phyloP scores from a whole-genome alignment of 2,329 filamentous ascomycete species.

The Aspergillus floridensis region DNA sequence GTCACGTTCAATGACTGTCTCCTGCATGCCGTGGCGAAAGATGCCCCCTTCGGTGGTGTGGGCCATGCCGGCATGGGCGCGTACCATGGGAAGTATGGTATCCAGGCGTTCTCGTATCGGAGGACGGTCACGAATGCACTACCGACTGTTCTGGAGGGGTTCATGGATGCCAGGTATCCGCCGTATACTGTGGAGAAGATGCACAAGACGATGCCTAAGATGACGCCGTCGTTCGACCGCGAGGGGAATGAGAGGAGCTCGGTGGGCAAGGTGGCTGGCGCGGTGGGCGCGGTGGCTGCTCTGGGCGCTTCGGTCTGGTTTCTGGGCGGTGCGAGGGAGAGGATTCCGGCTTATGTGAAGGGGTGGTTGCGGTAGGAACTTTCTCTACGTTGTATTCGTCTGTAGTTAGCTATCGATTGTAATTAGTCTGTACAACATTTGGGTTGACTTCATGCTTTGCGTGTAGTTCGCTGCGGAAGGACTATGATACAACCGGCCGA shows the following conservation, averaged over 20 bases:
- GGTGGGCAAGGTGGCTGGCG: neutral
- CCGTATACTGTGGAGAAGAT: neutral
- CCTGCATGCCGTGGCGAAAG: conserved; percentile 7
- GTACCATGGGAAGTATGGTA: conserved; percentile 13
- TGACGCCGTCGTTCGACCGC: neutral
- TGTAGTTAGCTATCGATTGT: neutral
- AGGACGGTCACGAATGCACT: neutral
- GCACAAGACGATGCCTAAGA: neutral
- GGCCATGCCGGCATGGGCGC: conserved; percentile 10
- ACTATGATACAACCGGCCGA: too few species aligned
- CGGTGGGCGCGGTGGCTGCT: neutral
- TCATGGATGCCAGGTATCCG: neutral
- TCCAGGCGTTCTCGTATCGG: conserved; percentile 2
- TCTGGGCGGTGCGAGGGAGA: neutral
- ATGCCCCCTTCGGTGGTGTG: conserved; percentile 13
- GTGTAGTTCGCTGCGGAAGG: too few species aligned
- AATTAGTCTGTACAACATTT: too few species aligned
- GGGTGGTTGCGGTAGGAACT: neutral
- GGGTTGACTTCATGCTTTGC: too few species aligned
- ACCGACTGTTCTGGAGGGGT: neutral
- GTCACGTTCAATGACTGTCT: conserved; percentile 13
- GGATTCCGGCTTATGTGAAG: neutral
- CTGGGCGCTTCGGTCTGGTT: neutral
- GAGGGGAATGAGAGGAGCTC: neutral
- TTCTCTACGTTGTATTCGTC: neutral